Evolutionary conservation across 176 grass and related monocot species (phyloP), one percentile per base, ranked within the genome.

Genomic region (Poa pratensis): DNA sequence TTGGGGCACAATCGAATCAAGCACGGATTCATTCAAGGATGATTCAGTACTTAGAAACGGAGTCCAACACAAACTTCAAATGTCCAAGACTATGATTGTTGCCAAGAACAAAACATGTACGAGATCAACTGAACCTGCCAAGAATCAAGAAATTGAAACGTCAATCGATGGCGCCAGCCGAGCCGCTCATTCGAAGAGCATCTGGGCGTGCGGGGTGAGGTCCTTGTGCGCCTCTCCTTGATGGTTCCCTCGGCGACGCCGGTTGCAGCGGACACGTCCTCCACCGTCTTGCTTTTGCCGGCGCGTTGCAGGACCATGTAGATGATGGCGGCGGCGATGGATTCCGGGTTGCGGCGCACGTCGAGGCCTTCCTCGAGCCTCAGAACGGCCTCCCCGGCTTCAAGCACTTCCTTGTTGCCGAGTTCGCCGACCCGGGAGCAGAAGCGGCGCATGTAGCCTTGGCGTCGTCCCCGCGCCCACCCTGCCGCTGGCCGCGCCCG

Each of bases 161-260:
- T 12, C 24, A 5, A 34, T 26, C 37, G 6, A 40, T 40, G 37
- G 42, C 43, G 43, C 43, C 30, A 32, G 43, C 9, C 9, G 40
- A n/a, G 43, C 7, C 1, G 76, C 7, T 39, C 50, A 86, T 45
- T 23, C 74, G 75, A 90, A 90, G 68, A 90, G 89, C 68, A 68
- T 10, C 1, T 50, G 35, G 9, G 68, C 57, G 69, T 90, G 75
- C 39, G 85, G 85, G 4, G 52, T 67, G 22, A 87, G 81, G 4
- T 90, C 81, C 76, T 90, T 90, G 51, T 87, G 69, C 69, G 85
- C 84, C 27, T 87, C 34, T 35, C 81, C 85, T 75, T 80, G 68
- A 87, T 91, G 75, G 89, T 91, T 1, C 39, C 81, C 81, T 91
- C 81, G 59, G 81, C 85, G 69, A 87, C 89, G 60, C 89, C 85